Conservation (phyloP, 106 monocot genomes). For the Dioscorea alata region DNA sequence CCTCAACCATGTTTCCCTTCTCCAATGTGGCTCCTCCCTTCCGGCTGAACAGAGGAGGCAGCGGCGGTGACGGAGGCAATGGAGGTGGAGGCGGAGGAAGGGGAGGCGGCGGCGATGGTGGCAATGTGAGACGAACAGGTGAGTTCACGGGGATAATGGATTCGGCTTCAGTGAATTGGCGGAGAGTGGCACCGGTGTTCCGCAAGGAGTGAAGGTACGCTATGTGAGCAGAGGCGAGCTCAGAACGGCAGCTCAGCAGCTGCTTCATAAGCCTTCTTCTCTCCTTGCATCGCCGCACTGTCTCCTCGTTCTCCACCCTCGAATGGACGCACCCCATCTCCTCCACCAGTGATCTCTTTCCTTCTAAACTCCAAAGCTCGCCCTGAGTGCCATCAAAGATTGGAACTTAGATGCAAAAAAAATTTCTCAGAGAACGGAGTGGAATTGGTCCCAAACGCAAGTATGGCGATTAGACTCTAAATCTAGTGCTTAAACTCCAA, state of each 20-base stretch:
- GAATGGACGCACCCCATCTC: slow-evolving; percentile 72
- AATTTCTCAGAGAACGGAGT: no score
- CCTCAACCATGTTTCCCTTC: background rate
- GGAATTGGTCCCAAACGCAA: no score
- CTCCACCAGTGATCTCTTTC: no score
- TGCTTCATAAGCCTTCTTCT: slow-evolving; percentile 64
- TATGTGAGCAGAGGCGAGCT: slow-evolving; percentile 45
- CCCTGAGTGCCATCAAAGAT: no score
- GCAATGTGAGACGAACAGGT: slow-evolving; percentile 29
- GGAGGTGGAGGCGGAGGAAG: slow-evolving; percentile 25
- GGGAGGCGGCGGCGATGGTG: slow-evolving; percentile 33
- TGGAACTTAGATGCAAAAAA: no score
- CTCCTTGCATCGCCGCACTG: slow-evolving; percentile 63
- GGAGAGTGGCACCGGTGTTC: slow-evolving; percentile 69
- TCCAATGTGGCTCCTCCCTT: slow-evolving; percentile 2
- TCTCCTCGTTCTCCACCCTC: slow-evolving; percentile 61
- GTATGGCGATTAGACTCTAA: no score
- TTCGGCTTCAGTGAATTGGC: slow-evolving; percentile 61
- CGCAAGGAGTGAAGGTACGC: slow-evolving; percentile 58
- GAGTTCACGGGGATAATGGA: slow-evolving; percentile 5
- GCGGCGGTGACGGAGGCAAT: slow-evolving; percentile 9
- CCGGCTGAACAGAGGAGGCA: slow-evolving; percentile 20
- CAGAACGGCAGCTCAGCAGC: slow-evolving; percentile 40
- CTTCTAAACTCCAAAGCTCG: no score
- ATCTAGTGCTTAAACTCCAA: no score